Evolutionary conservation across 2,329 filamentous ascomycete genomes (phyloP), one percentile per base, ranked within the genome.

Genomic region (Aureobasidium lini): DNA sequence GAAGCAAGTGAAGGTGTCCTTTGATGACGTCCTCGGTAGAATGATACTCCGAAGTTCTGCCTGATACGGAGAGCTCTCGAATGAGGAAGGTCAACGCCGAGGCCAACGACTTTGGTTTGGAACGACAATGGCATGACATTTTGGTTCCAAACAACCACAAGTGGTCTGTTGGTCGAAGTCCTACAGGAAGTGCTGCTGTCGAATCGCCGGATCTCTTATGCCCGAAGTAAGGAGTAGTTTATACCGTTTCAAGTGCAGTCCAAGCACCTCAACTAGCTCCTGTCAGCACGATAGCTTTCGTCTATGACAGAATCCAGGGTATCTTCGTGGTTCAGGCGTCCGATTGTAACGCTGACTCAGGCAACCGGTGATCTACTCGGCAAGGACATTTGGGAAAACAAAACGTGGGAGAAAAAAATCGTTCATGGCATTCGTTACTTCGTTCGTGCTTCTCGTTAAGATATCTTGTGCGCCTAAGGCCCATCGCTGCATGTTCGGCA

Each of bases 31-130:
- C 23, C 50, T 16, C 39, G 28, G 42, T 18, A 23, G 42, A 44
- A 44, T 9, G 18, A 42, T 10, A 11, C 43, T 28, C 50, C 50
- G 50, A 54, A 54, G 50, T 54, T 54, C 50, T 43, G 50, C 50
- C 50, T 54, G 50, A 54, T 42, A 43, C 39, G n/a, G 34, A 42
- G 10, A n/a, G 15, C 15, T 18, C 9, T 13, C 15, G 4, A 18
- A 18, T 23, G 8, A 23, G 39, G 50, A 42, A 54, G 39, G 39
- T 54, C 50, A 54, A 42, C 23, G 1, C 50, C 50, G 50, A 54
- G 9, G 34, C 2, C 8, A 36, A 36, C 2, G 13, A 8, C 13
- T 13, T 8, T 36, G 34, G 34, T 36, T 36, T 36, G 34, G 8
- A 36, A 36, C 34, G 13, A 36, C 13, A 3, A 36, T 13, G 8